Evolutionary conservation across 352 stramenopile genomes (phyloP).

Genomic region (Thraustochytrium sp.): DNA sequence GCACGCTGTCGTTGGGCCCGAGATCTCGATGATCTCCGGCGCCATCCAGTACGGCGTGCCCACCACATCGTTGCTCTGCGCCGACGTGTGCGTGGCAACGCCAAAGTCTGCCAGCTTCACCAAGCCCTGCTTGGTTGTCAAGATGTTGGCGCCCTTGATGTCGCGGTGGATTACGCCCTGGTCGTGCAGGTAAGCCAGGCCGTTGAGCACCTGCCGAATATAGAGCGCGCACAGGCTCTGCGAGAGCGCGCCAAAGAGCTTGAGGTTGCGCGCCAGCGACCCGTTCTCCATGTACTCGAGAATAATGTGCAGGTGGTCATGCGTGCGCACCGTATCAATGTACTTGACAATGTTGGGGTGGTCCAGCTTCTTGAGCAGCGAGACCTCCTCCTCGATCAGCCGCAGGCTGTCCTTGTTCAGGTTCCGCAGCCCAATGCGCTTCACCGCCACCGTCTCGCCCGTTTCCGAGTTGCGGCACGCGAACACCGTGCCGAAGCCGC

Average conservation of each 20-base stretch:
- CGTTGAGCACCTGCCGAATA: slow-evolving; percentile 80
- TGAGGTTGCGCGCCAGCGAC: slow-evolving; percentile 81
- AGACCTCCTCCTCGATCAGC: slow-evolving; percentile 71
- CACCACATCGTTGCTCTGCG: slow-evolving; percentile 69
- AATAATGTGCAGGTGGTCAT: slow-evolving; percentile 56
- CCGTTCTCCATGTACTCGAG: slow-evolving; percentile 87
- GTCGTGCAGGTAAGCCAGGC: slow-evolving; percentile 77
- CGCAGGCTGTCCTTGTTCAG: slow-evolving; percentile 47
- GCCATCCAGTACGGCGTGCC: slow-evolving; percentile 93
- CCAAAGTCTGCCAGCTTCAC: slow-evolving; percentile 87
- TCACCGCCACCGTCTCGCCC: slow-evolving; percentile 55
- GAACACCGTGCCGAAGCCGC: slow-evolving; percentile 80
- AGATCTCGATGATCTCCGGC: slow-evolving; percentile 91
- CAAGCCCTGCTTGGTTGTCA: slow-evolving; percentile 78
- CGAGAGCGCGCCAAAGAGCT: slow-evolving; percentile 82
- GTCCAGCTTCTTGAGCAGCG: slow-evolving; percentile 81
- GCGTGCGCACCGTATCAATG: slow-evolving; percentile 73
- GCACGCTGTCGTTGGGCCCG: slow-evolving; percentile 76
- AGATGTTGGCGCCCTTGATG: slow-evolving; percentile 85
- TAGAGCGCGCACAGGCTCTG: slow-evolving; percentile 61
- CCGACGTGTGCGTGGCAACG: slow-evolving; percentile 59
- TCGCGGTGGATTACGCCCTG: slow-evolving; percentile 83
- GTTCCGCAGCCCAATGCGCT: slow-evolving; percentile 53
- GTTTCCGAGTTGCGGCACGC: slow-evolving; percentile 62
- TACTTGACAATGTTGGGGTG: slow-evolving; percentile 93